Conservation (phyloP, 768 basidiomycete genomes). For the Boletus vinaceobasis region DNA sequence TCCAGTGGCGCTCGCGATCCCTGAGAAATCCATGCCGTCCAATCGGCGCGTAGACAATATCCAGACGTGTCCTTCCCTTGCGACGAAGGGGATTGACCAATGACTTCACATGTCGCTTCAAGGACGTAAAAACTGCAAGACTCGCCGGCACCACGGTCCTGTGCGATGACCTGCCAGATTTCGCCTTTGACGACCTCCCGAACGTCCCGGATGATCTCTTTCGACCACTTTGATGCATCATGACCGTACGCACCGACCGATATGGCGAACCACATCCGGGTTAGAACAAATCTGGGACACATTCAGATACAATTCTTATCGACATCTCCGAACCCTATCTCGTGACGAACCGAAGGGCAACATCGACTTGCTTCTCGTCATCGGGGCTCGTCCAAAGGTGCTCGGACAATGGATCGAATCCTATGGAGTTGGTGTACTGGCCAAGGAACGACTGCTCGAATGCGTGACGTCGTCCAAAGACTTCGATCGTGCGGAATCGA, state of each 20-base stretch:
- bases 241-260: constrained; percentile 45
- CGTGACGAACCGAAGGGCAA: constrained; percentile 52
- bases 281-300: constrained; percentile 55
- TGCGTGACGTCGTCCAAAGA: constrained; percentile 29
- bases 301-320: background rate
- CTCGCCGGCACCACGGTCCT: constrained; percentile 21
- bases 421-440: constrained; percentile 25
- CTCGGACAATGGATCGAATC: constrained; percentile 36
- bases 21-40: constrained; percentile 54
- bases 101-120: constrained; percentile 70
- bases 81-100: constrained; percentile 40
- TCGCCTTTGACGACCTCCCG: constrained; percentile 53
- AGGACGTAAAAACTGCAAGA: constrained; percentile 49
- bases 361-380: constrained; percentile 49
- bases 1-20: constrained; percentile 6
- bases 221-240: constrained; percentile 34
- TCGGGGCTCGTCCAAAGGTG: constrained; percentile 61
- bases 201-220: constrained; percentile 41
- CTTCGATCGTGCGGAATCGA: constrained; percentile 45
- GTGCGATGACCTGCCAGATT: constrained; percentile 55
- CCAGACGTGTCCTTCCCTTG: background rate
- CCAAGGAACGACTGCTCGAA: constrained; percentile 54
- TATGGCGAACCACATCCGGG: constrained; percentile 58
- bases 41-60: constrained; percentile 51
- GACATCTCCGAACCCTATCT: background rate